Evolutionary conservation across 192 early-diverging fungal species (phyloP).

Genomic region (Spinellus fusiger): DNA sequence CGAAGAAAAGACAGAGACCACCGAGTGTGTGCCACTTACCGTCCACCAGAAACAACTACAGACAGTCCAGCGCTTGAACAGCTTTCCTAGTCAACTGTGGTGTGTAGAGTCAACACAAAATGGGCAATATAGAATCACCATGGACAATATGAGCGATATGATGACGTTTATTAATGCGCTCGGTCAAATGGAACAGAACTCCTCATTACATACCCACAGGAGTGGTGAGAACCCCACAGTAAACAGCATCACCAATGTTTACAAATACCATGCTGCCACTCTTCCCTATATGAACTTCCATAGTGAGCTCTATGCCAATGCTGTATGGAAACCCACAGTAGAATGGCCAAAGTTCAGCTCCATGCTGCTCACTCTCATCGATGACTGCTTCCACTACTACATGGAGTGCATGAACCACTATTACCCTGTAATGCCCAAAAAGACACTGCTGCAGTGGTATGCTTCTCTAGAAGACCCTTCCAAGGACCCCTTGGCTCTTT

Average conservation of each 20-base stretch:
- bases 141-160: not conserved
- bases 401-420: slow-evolving; percentile 24
- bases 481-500: slow-evolving; percentile 13
- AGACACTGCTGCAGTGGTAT: slow-evolving; percentile 16
- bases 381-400: slow-evolving; percentile 17
- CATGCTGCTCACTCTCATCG: not conserved
- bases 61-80: not conserved
- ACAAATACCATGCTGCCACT: not conserved
- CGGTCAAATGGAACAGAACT: not conserved
- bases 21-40: not conserved
- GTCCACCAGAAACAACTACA: too few species aligned
- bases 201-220: not conserved
- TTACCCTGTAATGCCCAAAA: slow-evolving; percentile 12
- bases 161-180: not conserved
- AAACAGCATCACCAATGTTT: too few species aligned
- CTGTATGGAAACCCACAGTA: not conserved
- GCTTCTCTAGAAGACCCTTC: slow-evolving; percentile 15
- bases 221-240: too few species aligned
- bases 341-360: not conserved
- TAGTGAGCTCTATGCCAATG: slow-evolving; percentile 3
- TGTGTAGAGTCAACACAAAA: not conserved
- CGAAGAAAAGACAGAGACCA: not conserved
- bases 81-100: not conserved
- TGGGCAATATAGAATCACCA: not conserved
- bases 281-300: slow-evolving; percentile 3